Base-by-base conservation (phyloP, 176 grass and related monocot genomes). In the Lolium perenne region DNA sequence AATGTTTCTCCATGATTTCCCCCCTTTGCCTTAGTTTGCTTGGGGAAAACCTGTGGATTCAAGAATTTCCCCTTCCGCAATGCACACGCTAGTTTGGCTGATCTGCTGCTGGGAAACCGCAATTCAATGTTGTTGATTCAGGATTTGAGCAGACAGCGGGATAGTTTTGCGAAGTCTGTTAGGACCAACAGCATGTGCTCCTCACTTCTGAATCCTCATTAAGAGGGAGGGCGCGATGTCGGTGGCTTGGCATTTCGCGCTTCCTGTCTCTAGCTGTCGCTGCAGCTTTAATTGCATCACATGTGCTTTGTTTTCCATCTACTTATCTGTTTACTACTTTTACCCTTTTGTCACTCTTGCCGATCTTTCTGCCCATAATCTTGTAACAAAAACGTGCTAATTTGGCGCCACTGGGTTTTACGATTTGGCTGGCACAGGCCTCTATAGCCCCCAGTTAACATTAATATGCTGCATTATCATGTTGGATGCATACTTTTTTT, bases 181-280 rank as follows among this genome's bases (percentile, higher is more conserved):
- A 50, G 65, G 1, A 67, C 55, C 65, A 11, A 25, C 3, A 32
- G 23, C 48, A 68, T 79, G 65, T 15, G 9, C 50, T 67, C 50
- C n/a, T 43, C 21, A 21, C 60, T 77, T 82, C 78, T 61, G 78
- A 70, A 81, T 84, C 87, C 1, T 11, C 56, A 3, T 45, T 18
- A 18, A 76, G 59, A 81, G 25, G 59, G 22, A 29, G 25, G 26
- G n/a, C 57, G 17, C 85, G 62, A 62, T 77, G 81, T 84, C 76
- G 81, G 85, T 62, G 89, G 41, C 58, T 73, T 76, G 70, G 51
- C 81, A 53, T 45, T 77, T 80, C 76, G 13, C 1, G 45, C 55
- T 80, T 22, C 41, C 25, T 80, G 23, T 77, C 50, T 76, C 53
- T 16, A 6, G n/a, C 80, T 12, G 54, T 84, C 60, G 56, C 46